phyloP scores from a whole-genome alignment of 2,329 filamentous ascomycete genomes.

The Beauveria scarabaeidicola region DNA sequence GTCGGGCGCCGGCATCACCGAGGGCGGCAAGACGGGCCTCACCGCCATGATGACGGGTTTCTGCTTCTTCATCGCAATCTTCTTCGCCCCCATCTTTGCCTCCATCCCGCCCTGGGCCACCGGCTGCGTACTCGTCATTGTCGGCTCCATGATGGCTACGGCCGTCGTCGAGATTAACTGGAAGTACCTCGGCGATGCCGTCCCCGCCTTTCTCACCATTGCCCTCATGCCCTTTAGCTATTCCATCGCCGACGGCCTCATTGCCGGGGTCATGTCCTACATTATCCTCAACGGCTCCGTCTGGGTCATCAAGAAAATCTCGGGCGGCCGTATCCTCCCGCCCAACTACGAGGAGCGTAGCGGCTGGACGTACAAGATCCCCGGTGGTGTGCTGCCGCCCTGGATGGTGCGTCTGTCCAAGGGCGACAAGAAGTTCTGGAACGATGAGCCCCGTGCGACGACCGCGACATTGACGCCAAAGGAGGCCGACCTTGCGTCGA shows the following conservation, averaged over 20 bases:
- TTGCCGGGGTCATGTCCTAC: conserved; percentile 71
- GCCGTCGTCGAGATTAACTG: conserved; percentile 81
- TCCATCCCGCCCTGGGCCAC: conserved; percentile 87
- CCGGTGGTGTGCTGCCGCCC: conserved; percentile 64
- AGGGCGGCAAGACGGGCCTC: conserved; percentile 78
- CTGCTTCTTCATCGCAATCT: conserved; percentile 79
- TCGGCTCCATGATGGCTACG: conserved; percentile 80
- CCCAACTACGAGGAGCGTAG: conserved; percentile 70
- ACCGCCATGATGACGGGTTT: conserved; percentile 70
- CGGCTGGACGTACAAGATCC: conserved; percentile 68
- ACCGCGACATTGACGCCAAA: neutral
- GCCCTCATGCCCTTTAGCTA: conserved; percentile 86
- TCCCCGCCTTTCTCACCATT: conserved; percentile 78
- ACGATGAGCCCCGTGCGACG: conserved; percentile 19
- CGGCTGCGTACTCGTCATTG: conserved; percentile 77
- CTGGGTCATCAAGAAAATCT: conserved; percentile 58
- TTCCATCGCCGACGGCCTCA: conserved; percentile 78
- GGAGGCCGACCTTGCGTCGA: conserved; percentile 6
- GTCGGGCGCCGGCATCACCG: conserved; percentile 81
- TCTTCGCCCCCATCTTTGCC: conserved; percentile 85
- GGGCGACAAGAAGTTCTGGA: conserved; percentile 72
- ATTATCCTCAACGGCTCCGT: conserved; percentile 64
- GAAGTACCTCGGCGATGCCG: conserved; percentile 73
- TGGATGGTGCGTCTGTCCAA: conserved; percentile 57
- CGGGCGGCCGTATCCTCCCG: conserved; percentile 62